phyloP scores from a whole-genome alignment of 768 basidiomycete genomes.

The Lentinula boryana region DNA sequence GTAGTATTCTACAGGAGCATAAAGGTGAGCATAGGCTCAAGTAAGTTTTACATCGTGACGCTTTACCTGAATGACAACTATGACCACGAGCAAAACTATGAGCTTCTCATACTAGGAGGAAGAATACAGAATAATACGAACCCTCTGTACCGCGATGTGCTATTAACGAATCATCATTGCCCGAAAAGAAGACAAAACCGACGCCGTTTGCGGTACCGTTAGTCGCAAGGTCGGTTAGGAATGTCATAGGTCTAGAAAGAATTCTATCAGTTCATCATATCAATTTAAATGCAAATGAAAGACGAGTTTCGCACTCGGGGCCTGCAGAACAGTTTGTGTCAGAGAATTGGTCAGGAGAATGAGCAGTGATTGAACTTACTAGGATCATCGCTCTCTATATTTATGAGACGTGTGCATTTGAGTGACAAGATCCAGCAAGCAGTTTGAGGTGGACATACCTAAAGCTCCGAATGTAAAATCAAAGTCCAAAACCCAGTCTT shows the following conservation, averaged over 20 bases:
- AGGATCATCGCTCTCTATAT: background rate
- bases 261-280: too few relatives aligned
- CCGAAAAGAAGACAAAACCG: constrained; percentile 37
- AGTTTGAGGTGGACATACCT: background rate
- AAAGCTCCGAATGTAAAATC: constrained; percentile 12
- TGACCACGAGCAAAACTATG: background rate
- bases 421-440: background rate
- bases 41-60: constrained; percentile 1
- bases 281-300: background rate
- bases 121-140: constrained; percentile 10
- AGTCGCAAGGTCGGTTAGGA: constrained; percentile 39
- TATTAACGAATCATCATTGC: constrained; percentile 43
- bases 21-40: background rate
- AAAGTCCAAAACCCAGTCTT: constrained; percentile 28
- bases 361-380: background rate
- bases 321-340: constrained; percentile 8
- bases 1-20: constrained; percentile 57
- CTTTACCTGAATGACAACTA: constrained; percentile 32
- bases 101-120: background rate
- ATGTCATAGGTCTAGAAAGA: constrained; percentile 34
- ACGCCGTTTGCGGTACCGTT: constrained; percentile 33
- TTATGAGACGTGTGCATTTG: background rate
- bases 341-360: background rate
- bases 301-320: constrained; percentile 12
- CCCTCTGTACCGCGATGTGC: constrained; percentile 42